Evolutionary conservation across 148 eudicot genomes (phyloP), one percentile per base, ranked within the genome.

Genomic region (Arbutus unedo): DNA sequence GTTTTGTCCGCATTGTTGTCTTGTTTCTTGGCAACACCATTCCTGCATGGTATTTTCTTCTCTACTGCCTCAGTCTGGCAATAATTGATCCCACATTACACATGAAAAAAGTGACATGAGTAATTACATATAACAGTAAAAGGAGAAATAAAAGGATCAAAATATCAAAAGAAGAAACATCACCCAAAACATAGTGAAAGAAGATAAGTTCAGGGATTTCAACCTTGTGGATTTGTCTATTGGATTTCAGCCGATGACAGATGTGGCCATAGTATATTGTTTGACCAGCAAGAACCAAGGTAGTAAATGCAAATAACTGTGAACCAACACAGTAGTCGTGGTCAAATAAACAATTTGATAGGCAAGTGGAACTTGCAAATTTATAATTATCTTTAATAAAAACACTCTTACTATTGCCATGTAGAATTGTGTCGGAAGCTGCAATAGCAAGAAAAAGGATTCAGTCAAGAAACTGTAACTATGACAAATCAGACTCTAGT

Each of bases 391-490:
- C 4, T 21, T 50, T 10, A 13, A 57, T 45, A 57, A 25, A 55
- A 80, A 21, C 44, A 54, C 76, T 76, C 91, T 85, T 90, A 93
- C 97, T 87, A 93, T 19, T 79, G 97, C 97, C 89, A 83, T 91
- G 83, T 93, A 93, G 83, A 86, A 90, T 79, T 93, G 97, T 50
- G 97, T 93, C 45, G 97, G 93, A 81, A 93, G 97, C 97, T 93
- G 97, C 87, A 89, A 62, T 75, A 74, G 50, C 45, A 83, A 87
- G 59, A 49, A 41, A 73, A 53, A 83, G 2, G 50, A 75, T 70
- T 11, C 47, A 49, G 55, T 67, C 57, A 66, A 62, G 41, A 75
- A 47, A 60, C 70, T 72, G 81, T 18, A 47, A 51, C 44, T 25
- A 47, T 25, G 60, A n/a, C 44, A 70, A 15, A 70, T 70, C 47